Base-by-base conservation (phyloP, 2,329 filamentous ascomycete species). In the Neonectria faginata region DNA sequence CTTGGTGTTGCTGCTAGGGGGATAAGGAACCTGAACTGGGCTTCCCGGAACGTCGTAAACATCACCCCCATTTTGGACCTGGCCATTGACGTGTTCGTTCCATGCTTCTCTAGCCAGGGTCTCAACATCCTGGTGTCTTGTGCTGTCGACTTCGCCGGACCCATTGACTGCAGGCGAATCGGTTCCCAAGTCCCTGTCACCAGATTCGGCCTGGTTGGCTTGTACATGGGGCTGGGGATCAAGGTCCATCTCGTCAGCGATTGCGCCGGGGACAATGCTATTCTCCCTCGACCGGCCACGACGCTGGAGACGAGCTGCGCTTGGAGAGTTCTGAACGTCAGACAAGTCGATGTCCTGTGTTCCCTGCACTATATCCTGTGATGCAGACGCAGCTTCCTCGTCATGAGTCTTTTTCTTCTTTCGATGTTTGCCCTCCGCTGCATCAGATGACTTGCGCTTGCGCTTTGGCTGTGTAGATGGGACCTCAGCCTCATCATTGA, bases 91-190 rank as follows among this genome's bases (percentile, higher is more conserved):
- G 45, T 78, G 74, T 52, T 78, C 76, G 33, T 74, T 73, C 78
- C 74, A 79, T 22, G 79, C 77, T 60, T 80, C 74, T 47, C 75
- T 70, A 3, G 78, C 77, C 31, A 80, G 61, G 47, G 67, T 72
- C 54, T 75, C 75, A 2, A 77, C 67, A 51, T 79, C 72, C 5
- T 64, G 62, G 16, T 76, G 69, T 12, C 59, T 48, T 10, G 18
- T 52, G 39, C 53, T 57, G 5, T 50, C 54, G n/a, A n/a, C 31
- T 11, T 12, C 44, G n/a, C 54, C 65, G 12, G 55, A 36, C 22
- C 64, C 64, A n/a, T 67, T 66, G 29, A 51, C 44, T 44, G 41
- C 45, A 25, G 44, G 62, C 25, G 59, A 48, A 1, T 65, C 67
- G 27, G 62, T 64, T 20, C 57, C 58, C 4, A 70, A 48, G 18